phyloP scores from a whole-genome alignment of 1,284 basidiomycete genomes.

The Golubevia pallescens region DNA sequence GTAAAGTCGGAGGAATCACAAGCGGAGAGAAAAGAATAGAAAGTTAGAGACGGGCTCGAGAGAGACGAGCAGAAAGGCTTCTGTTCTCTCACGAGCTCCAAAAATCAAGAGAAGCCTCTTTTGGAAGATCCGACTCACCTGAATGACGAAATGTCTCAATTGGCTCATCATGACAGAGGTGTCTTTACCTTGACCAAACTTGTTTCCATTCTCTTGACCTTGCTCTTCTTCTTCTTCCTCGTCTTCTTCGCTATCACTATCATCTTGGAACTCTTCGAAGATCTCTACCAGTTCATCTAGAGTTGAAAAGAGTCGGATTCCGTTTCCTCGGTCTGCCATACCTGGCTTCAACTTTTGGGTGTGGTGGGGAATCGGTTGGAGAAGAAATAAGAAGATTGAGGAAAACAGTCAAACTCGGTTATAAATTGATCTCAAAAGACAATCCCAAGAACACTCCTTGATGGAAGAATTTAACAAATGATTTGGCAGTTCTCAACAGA shows the following conservation, averaged over 20 bases:
- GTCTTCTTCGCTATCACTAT: slow-evolving; percentile 51
- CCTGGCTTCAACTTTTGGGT: slow-evolving; percentile 81
- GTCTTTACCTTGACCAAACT: slow-evolving; percentile 41
- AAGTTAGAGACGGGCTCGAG: background rate
- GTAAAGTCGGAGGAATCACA: slow-evolving; percentile 3
- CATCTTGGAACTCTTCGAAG: slow-evolving; percentile 82
- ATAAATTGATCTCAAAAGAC: no score
- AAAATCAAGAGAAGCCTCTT: background rate
- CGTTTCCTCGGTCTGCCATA: slow-evolving; percentile 95
- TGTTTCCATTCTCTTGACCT: background rate
- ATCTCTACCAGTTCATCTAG: slow-evolving; percentile 77
- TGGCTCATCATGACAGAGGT: slow-evolving; percentile 71
- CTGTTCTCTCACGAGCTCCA: background rate
- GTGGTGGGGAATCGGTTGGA: background rate
- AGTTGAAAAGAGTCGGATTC: slow-evolving; percentile 86
- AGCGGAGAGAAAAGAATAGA: no score
- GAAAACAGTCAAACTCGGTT: background rate
- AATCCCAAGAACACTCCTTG: no score
- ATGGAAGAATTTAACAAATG: no score
- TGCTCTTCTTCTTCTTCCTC: slow-evolving; percentile 22
- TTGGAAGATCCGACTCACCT: slow-evolving; percentile 71
- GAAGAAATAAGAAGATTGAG: background rate
- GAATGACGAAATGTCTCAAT: slow-evolving; percentile 93
- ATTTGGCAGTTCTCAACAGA: no score
- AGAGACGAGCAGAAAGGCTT: background rate